Conservation (phyloP, 1,284 basidiomycete species). For the Schizophyllum commune region DNA sequence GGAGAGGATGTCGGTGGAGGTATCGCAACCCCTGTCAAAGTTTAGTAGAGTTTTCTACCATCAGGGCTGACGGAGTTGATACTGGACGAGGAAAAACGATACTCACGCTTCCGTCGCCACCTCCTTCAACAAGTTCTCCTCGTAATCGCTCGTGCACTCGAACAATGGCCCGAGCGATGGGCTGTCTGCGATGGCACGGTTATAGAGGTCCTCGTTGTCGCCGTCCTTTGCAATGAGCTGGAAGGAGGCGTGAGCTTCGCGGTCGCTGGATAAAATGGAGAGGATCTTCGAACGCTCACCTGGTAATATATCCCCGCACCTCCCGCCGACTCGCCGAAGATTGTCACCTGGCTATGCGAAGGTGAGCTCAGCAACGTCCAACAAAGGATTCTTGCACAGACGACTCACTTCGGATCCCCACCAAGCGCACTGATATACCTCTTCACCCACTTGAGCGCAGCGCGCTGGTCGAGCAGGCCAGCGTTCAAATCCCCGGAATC, state of each 20-base stretch:
- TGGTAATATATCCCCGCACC: slow-evolving; percentile 22
- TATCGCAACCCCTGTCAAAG: slow-evolving; percentile 13
- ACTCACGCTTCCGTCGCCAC: slow-evolving; percentile 24
- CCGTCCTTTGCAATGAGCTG: slow-evolving; percentile 27
- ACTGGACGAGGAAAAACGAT: background rate
- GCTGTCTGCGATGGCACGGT: slow-evolving; percentile 29
- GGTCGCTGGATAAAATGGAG: background rate
- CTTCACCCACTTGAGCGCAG: slow-evolving; percentile 29
- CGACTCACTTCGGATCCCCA: slow-evolving; percentile 23
- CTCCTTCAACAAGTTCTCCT: slow-evolving; percentile 22
- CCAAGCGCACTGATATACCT: slow-evolving; percentile 27
- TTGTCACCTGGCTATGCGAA: slow-evolving; percentile 23
- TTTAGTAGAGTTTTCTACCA: slow-evolving; percentile 9
- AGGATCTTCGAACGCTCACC: background rate
- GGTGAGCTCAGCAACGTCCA: background rate
- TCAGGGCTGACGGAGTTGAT: background rate
- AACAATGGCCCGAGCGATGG: slow-evolving; percentile 27
- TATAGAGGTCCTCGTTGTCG: slow-evolving; percentile 24
- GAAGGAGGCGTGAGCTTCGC: background rate
- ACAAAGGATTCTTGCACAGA: background rate
- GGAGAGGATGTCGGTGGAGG: slow-evolving; percentile 12
- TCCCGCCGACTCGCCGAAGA: slow-evolving; percentile 33
- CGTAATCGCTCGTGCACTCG: slow-evolving; percentile 19
- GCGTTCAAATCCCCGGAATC: slow-evolving; percentile 24
- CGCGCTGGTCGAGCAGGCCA: slow-evolving; percentile 31